Evolutionary conservation across 2,329 filamentous ascomycete species (phyloP).

Genomic region (Xylaria sp.): DNA sequence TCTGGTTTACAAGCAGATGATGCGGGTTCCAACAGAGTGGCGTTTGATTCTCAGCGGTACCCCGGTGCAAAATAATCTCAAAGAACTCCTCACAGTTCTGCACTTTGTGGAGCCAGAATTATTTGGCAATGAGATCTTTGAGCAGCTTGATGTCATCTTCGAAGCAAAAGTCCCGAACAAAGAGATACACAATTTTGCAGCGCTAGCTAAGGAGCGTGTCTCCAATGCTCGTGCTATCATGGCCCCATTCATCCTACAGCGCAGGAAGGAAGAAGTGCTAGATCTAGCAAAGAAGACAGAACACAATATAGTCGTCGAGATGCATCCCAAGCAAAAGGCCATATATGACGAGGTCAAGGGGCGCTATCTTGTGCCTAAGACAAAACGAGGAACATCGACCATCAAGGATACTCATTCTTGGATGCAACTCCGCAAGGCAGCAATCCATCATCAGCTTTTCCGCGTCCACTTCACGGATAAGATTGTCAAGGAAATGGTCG

Average conservation of each 20-base stretch:
- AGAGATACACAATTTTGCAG: slow-evolving; percentile 77
- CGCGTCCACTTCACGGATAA: slow-evolving; percentile 78
- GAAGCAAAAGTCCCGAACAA: slow-evolving; percentile 87
- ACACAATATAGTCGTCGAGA: slow-evolving; percentile 79
- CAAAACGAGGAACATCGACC: slow-evolving; percentile 61
- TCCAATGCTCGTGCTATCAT: slow-evolving; percentile 88
- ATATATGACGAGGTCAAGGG: slow-evolving; percentile 73
- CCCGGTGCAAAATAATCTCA: slow-evolving; percentile 91
- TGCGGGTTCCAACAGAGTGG: slow-evolving; percentile 79
- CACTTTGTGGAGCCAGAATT: slow-evolving; percentile 92
- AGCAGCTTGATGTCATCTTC: slow-evolving; percentile 86
- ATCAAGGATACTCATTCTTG: slow-evolving; percentile 70
- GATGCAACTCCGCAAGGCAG: slow-evolving; percentile 90
- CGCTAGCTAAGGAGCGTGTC: slow-evolving; percentile 87
- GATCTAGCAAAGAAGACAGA: slow-evolving; percentile 82
- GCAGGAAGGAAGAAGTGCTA: slow-evolving; percentile 91
- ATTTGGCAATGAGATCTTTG: slow-evolving; percentile 72
- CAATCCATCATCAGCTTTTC: slow-evolving; percentile 89
- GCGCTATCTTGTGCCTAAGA: slow-evolving; percentile 67
- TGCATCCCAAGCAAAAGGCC: slow-evolving; percentile 72
- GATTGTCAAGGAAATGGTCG: slow-evolving; percentile 77
- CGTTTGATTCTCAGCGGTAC: slow-evolving; percentile 88
- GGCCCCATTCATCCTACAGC: slow-evolving; percentile 90
- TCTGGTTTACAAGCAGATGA: slow-evolving; percentile 78
- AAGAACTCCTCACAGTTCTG: slow-evolving; percentile 87